phyloP scores from a whole-genome alignment of 176 grass and related monocot species.

The Triticum turgidum region DNA sequence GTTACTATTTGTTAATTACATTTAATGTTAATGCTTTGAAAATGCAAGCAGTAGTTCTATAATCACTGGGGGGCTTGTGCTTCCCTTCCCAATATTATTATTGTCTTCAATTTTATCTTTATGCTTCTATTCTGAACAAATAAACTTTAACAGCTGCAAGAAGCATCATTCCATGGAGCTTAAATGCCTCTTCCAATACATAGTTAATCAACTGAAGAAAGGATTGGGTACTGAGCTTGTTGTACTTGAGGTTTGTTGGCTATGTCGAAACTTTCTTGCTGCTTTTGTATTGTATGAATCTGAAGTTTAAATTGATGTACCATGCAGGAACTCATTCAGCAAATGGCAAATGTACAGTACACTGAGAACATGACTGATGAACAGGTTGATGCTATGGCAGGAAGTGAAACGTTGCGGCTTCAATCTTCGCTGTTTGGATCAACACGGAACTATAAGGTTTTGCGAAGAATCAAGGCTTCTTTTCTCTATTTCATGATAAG shows the following conservation, averaged over 20 bases:
- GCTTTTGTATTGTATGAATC: constrained; percentile 9
- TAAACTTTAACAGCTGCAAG: constrained; percentile 74
- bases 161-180: constrained; percentile 95
- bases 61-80: background rate
- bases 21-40: background rate
- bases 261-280: constrained; percentile 16
- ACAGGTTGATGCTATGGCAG: constrained; percentile 95
- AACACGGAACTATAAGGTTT: constrained; percentile 91
- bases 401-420: constrained; percentile 86
- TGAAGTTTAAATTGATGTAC: background rate
- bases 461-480: background rate
- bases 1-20: background rate
- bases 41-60: background rate
- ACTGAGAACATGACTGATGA: constrained; percentile 99
- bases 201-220: constrained; percentile 98
- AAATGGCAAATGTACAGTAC: constrained; percentile 99
- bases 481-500: constrained; percentile 20
- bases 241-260: constrained; percentile 73
- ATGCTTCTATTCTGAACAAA: constrained; percentile 7
- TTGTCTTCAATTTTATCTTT: constrained; percentile 1
- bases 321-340: constrained; percentile 93
- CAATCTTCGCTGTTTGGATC: constrained; percentile 85
- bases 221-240: constrained; percentile 84
- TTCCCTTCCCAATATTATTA: constrained; percentile 14
- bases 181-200: constrained; percentile 95